Evolutionary conservation across 768 basidiomycete species (phyloP), one percentile per base, ranked within the genome.

Genomic region (Galerina sulciceps): DNA sequence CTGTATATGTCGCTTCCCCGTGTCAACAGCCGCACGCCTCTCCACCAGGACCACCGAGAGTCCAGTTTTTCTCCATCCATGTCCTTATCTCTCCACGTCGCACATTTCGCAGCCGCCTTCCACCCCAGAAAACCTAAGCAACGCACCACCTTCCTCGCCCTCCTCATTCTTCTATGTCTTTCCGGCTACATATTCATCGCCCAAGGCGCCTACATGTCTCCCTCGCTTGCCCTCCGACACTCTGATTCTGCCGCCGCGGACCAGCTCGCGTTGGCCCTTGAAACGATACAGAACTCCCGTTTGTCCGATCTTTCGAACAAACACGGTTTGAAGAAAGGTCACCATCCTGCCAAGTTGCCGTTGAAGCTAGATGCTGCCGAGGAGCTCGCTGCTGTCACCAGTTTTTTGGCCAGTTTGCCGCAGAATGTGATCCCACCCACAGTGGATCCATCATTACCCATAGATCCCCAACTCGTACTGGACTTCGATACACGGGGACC

Each of bases 391-490:
- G 89, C 91, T 2, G 75, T 92, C 46, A 82, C 88, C 2, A 85
- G 83, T 57, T 93, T 93, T 73, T 77, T 93, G 41, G 85, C 85
- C 0, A 86, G 87, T 50, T 79, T 91, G 18, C 84, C 89, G 0
- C 85, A 89, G 71, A 93, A 93, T 71, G 79, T 87, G 55, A 85
- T 94, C 56, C 91, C 93, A 1, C 69, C 75, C 0, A 76, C 77
- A 6, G 81, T 92, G 44, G 84, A 93, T 65, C 88, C 92, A 0
- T 64, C 78, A 10, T 62, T 64, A 10, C 84, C 90, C 8, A 85
- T 93, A 57, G 91, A 94, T 69, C 90, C 93, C 3, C 84, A 91
- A 65, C 83, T 93, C 56, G 82, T 94, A 4, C 81, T 94, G 41
- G 92, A 91, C 65, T 94, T 94, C 69, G 91, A 94, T 68, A 89